Conservation (phyloP, 208 protist genomes). For the Trypanosoma theileri region DNA sequence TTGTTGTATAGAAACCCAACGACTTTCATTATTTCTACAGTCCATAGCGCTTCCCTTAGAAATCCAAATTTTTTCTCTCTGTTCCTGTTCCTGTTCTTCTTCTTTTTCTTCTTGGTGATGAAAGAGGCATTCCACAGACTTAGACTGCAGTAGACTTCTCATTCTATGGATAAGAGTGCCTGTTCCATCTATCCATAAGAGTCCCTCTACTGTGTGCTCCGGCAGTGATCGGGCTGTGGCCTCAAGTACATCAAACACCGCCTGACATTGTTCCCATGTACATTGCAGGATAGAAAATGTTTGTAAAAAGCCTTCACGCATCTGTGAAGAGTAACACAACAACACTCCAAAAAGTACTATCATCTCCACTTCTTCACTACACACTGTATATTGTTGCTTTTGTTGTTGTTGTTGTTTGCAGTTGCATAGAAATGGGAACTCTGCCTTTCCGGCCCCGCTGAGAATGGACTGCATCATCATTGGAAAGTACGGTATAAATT, state of each 20-base stretch:
- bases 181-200: slow-evolving; percentile 18
- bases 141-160: background rate
- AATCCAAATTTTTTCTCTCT: no score
- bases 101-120: background rate
- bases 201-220: background rate
- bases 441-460: no score
- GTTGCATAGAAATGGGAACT: no score
- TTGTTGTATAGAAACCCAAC: background rate
- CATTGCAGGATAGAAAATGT: slow-evolving; percentile 5
- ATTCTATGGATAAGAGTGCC: no score
- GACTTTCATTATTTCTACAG: no score
- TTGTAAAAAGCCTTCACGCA: slow-evolving; percentile 3
- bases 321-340: slow-evolving; percentile 16
- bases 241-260: slow-evolving; percentile 16
- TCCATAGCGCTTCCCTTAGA: no score
- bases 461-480: slow-evolving; percentile 20
- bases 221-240: background rate
- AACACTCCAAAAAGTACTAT: slow-evolving; percentile 12
- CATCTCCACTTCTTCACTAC: slow-evolving; percentile 8
- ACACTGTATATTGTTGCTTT: background rate
- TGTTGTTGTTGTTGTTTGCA: background rate
- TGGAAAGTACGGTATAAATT: slow-evolving; percentile 14
- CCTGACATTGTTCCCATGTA: background rate
- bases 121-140: background rate
- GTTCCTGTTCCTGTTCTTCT: background rate